These are phyloP conservation scores for Colletotrichum sp. DNA, from an alignment of 2,329 filamentous ascomycete genomes.

Conservation along the genomic window DNA sequence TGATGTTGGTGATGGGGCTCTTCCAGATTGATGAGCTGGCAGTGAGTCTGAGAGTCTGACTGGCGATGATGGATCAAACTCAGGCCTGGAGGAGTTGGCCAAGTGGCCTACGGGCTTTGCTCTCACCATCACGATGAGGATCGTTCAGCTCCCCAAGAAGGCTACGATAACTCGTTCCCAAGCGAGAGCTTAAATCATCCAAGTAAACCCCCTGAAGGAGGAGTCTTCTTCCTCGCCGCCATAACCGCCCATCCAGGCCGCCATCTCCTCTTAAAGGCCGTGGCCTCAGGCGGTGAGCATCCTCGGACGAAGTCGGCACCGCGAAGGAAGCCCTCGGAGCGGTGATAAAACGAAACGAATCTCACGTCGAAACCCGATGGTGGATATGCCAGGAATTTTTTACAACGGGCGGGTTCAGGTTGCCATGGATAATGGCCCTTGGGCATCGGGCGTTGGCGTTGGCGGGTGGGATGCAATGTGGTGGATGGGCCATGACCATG, in stretches of 20 bases:
- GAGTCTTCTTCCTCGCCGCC: neutral
- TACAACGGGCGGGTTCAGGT: neutral
- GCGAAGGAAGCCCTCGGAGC: neutral
- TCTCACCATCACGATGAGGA: neutral
- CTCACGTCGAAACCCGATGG: constrained; percentile 1
- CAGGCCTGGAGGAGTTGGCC: neutral
- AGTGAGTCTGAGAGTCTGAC: neutral
- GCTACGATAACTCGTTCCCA: neutral
- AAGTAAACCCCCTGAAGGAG: neutral
- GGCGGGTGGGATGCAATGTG: neutral
- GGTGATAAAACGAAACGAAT: constrained; percentile 3
- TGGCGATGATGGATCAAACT: neutral
- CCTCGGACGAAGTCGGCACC: neutral
- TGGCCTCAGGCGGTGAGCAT: neutral
- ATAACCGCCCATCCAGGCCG: neutral
- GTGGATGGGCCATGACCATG: neutral
- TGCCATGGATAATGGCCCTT: constrained; percentile 1
- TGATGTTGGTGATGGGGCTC: neutral
- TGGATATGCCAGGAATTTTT: constrained; percentile 3
- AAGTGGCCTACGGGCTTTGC: neutral
- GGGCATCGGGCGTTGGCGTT: neutral
- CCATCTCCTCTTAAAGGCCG: neutral
- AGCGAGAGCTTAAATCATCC: neutral
- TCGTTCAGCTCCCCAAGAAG: neutral
- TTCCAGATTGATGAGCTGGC: neutral